Evolutionary conservation across 176 grass and related monocot genomes (phyloP), one percentile per base, ranked within the genome.

Genomic region (Bromus sterilis): DNA sequence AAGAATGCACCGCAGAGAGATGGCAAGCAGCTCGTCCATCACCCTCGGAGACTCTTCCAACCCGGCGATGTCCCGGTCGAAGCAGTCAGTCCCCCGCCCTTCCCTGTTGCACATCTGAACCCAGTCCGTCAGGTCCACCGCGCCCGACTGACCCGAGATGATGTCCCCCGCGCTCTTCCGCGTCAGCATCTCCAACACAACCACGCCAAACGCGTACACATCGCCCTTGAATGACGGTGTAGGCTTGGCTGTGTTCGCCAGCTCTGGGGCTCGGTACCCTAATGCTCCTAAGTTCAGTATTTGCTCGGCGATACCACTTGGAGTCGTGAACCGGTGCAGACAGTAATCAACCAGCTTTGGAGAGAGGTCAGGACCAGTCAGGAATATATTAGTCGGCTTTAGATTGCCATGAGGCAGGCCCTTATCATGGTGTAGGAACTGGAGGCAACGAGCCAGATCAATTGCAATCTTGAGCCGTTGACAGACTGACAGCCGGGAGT

Each of bases 41-140:
- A 90, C 89, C 91, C 85, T 75, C 2, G 91, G 86, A 56, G 89
- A 83, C 80, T 98, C 96, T 72, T 99, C 93, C 97, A 99, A 90
- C 31, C 97, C 97, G 1, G 85, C 51, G 43, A 99, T 99, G 71
- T 99, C 97, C 26, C 93, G 82, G 42, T 99, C 97, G 37, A 99
- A 99, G 87, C 97, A 99, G 79, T 99, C 97, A 2, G 90, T 78
- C 67, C 93, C 97, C 9, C 97, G 89, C 9, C 97, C 97, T 82
- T 99, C 97, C 80, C 91, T 87, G 67, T 91, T 93, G 85, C 97
- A 99, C 97, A 96, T 84, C 74, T 99, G 97, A 29, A 99, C 93
- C 97, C 97, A 99, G 80, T 99, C 97, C 4, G 97, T 99, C 33
- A 99, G 93, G 86, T 99, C 97, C 12, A 99, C 97, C 0, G 97